These are phyloP conservation scores for Xylariaceae sp. DNA, from an alignment of 2,329 filamentous ascomycete species.

Conservation along the genomic window DNA sequence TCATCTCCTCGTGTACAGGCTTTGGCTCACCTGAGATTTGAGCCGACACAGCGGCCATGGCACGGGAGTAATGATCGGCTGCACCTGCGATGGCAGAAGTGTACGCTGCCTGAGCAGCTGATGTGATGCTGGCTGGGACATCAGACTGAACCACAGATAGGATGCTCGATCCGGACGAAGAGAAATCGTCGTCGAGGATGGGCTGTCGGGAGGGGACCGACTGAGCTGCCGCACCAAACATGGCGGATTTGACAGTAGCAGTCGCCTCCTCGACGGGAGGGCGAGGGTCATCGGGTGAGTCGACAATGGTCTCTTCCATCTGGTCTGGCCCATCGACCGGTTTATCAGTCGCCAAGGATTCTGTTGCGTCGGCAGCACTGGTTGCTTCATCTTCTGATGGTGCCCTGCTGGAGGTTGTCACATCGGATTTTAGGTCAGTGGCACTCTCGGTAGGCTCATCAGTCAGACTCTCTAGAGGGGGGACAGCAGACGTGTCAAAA, in stretches of 20 bases:
- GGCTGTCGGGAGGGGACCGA: slow-evolving; percentile 43
- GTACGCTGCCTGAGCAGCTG: slow-evolving; percentile 54
- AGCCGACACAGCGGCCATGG: slow-evolving; percentile 62
- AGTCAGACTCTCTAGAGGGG: slow-evolving; percentile 17
- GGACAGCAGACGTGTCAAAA: slow-evolving; percentile 17
- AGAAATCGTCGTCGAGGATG: slow-evolving; percentile 45
- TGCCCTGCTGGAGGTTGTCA: slow-evolving; percentile 17
- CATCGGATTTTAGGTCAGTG: slow-evolving; percentile 15
- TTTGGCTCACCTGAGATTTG: slow-evolving; percentile 66
- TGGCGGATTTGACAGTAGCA: slow-evolving; percentile 38
- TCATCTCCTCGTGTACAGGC: slow-evolving; percentile 64
- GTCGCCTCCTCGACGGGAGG: slow-evolving; percentile 16
- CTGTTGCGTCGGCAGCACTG: slow-evolving; percentile 24
- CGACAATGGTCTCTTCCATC: slow-evolving; percentile 31
- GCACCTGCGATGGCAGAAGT: slow-evolving; percentile 61
- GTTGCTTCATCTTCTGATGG: slow-evolving; percentile 24
- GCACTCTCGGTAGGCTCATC: slow-evolving; percentile 18
- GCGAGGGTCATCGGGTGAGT: slow-evolving; percentile 20
- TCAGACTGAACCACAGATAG: slow-evolving; percentile 31
- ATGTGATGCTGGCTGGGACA: slow-evolving; percentile 33
- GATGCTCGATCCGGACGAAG: slow-evolving; percentile 33
- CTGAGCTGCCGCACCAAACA: slow-evolving; percentile 49
- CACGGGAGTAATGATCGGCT: slow-evolving; percentile 63
- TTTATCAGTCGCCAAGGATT: slow-evolving; percentile 15
- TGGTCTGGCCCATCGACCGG: slow-evolving; percentile 22